Evolutionary conservation across 257 asterid species (phyloP), one percentile per base, ranked within the genome.

Genomic region (Solanum okadae): DNA sequence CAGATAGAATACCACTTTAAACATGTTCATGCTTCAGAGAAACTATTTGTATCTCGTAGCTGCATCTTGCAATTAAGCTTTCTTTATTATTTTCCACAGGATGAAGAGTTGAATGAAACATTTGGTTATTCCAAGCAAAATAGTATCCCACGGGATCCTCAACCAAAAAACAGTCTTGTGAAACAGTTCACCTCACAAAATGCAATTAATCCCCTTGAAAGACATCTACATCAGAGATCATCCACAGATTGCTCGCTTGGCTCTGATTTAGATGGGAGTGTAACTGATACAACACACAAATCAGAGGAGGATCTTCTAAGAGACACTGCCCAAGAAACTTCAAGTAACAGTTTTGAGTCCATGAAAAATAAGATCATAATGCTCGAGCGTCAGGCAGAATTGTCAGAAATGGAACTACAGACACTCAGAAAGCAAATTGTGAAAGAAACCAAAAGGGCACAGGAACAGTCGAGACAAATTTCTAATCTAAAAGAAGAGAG

Each of bases 371-470:
- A 91, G 81, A 91, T 92, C 91, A 92, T 86, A 88, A 78, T 85
- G 90, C 70, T 94, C 56, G 97, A 93, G 87, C 93, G 97, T 90
- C 95, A 93, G 91, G 93, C 92, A 63, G 98, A 96, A 86, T 91
- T 93, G 84, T 91, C 98, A 86, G 98, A 97, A 87, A 76, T 96
- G 88, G 98, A 97, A 92, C 93, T 92, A 34, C 95, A 93, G 91
- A 91, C 98, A 88, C 97, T 95, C n/a, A 91, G 97, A 49, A 96
- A 93, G 92, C 98, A 94, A 89, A 89, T 94, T 83, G 88, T 87
- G 8, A 96, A 94, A 90, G 99, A 96, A 86, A 93, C 91, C 84
- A 93, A 83, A 65, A 95, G 90, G 88, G 98, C 92, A 35, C 94
- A 96, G 88, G 96, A 96, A 86, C 84, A 94, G 52, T 86, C 95